Conservation (phyloP, 805 yeast species). For the Candida pseudoglaebosa region DNA sequence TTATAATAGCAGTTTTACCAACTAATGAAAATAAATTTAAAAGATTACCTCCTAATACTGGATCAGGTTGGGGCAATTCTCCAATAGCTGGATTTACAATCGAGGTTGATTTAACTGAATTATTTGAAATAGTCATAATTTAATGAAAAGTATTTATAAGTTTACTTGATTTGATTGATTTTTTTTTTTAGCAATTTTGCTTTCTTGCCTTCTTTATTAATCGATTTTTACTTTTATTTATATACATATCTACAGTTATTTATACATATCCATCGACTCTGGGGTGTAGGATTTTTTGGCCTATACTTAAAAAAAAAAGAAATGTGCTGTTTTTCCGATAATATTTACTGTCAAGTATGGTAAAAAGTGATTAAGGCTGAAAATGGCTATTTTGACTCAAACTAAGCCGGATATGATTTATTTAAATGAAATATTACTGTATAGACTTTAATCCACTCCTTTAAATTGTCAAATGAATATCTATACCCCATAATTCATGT, state of each 20-base stretch:
- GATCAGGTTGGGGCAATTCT: slow-evolving; percentile 34
- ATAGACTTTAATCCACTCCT: too few species aligned
- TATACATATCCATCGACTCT: too few species aligned
- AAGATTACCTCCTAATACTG: slow-evolving; percentile 23
- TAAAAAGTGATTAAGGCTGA: too few species aligned
- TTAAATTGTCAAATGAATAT: too few species aligned
- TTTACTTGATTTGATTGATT: not conserved
- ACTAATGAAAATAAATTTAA: slow-evolving; percentile 27
- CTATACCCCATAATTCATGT: not conserved
- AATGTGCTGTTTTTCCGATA: slow-evolving; percentile 4
- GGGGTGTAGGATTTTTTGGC: too few species aligned
- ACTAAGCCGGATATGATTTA: too few species aligned
- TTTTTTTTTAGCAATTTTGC: too few species aligned
- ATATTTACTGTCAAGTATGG: not conserved
- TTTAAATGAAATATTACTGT: too few species aligned
- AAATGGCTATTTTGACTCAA: too few species aligned
- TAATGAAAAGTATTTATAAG: not conserved
- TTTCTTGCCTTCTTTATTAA: too few species aligned
- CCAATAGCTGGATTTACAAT: slow-evolving; percentile 35
- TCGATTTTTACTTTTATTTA: too few species aligned
- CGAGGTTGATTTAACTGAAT: slow-evolving; percentile 15
- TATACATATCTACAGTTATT: too few species aligned
- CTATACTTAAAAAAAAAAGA: slow-evolving; percentile 1
- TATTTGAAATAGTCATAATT: slow-evolving; percentile 22
- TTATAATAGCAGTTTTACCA: slow-evolving; percentile 31